Evolutionary conservation across 1,139 yeast genomes (phyloP), one percentile per base, ranked within the genome.

Genomic region (Torulaspora globosa): DNA sequence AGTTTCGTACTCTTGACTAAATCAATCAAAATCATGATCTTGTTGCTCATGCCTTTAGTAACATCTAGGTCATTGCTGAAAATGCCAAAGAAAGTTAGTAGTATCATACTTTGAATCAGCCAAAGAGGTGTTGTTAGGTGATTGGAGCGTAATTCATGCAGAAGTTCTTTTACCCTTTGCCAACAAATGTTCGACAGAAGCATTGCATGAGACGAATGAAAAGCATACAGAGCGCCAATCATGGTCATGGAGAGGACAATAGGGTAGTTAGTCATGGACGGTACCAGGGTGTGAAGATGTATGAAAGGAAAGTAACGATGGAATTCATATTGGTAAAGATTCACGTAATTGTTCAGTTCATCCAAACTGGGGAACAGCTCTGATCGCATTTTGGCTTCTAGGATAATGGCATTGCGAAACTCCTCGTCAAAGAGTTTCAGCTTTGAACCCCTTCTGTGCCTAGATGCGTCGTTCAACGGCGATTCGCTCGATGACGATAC

Each of bases 181-280:
- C 92, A 78, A 9, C 95, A 80, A 44, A 88, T 76, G 62, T 87
- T 88, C 67, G 86, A 88, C 45, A 89, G 70, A 16, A 85, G 72
- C 56, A 84, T 74, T 0, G 96, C 85, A 60, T 85, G 85, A 32
- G 81, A 71, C 21, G 86, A 84, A 63, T 89, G 95, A 66, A 84
- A 87, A 1, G 86, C 79, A 59, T 87, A 87, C 23, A 89, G 71
- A 0, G 97, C 96, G 36, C 97, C 97, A 50, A 89, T 79, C 18
- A 95, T 84, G 1, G 95, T 84, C 79, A 89, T 85, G 10, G 92
- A 78, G 45, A 88, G 70, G n/a, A 88, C 65, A 44, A 89, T 70
- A 1, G 96, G 92, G 48, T 84, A 80, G 61, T 84, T 84, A 14
- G 78, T 80, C 58, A 74, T 67, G 0, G 79, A 74, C 49, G 80